A percentile compares a stretch with the other conserved stretches of the same genome.
Conservation (phyloP, 83 land plant genomes). For the Larix sibirica region DNA sequence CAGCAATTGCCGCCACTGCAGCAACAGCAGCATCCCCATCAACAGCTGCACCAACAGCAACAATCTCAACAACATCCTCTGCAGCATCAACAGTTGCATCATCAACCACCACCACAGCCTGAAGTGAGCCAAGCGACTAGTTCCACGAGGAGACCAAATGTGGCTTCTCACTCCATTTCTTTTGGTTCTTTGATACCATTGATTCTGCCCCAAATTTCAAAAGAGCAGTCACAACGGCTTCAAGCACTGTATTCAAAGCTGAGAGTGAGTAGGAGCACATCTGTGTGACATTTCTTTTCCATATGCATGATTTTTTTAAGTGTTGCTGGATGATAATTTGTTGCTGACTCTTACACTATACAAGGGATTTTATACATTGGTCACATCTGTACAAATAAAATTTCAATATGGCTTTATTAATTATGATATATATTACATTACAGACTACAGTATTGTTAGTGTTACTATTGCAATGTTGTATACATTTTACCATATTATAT, state of each 20-base stretch:
- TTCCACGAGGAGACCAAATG: slow-evolving; percentile 24
- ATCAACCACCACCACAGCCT: slow-evolving; percentile 22
- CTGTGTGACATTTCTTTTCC: neutral
- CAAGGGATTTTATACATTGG: too few species aligned
- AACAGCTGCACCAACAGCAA: neutral
- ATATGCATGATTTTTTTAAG: neutral
- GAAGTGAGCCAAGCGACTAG: slow-evolving; percentile 25
- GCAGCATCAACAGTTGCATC: slow-evolving; percentile 19
- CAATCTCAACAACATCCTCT: slow-evolving; percentile 3
- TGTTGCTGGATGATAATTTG: too few species aligned
- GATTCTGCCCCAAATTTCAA: slow-evolving; percentile 53
- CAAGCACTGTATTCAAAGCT: slow-evolving; percentile 41
- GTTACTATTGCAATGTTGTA: too few species aligned
- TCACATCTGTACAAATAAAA: too few species aligned
- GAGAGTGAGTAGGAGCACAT: slow-evolving; percentile 32
- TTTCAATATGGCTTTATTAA: too few species aligned
- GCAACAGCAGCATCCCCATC: neutral
- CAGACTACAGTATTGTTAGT: too few species aligned
- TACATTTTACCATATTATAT: too few species aligned
- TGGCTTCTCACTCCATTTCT: slow-evolving; percentile 25
- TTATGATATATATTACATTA: too few species aligned
- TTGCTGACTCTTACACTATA: too few species aligned
- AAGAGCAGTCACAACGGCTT: slow-evolving; percentile 61
- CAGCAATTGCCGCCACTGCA: neutral
- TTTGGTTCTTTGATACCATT: slow-evolving; percentile 58